phyloP scores from a whole-genome alignment of 2,329 filamentous ascomycete genomes.

The Beauveria scarabaeidicola region DNA sequence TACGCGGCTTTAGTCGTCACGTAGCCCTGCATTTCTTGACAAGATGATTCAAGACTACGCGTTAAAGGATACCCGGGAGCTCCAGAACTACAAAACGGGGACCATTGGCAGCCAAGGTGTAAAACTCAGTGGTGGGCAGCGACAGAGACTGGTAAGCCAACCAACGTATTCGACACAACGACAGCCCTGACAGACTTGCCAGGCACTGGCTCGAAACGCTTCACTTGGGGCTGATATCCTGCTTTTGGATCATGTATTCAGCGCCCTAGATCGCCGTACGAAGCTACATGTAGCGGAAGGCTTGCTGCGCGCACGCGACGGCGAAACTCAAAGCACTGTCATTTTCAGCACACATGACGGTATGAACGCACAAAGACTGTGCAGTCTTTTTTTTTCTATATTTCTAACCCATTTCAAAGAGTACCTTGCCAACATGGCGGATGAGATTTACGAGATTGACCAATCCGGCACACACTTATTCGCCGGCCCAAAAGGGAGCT shows the following conservation, averaged over 20 bases:
- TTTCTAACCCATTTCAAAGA: background rate
- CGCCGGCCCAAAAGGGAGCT: background rate
- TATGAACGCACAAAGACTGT: background rate
- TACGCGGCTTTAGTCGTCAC: too few species aligned
- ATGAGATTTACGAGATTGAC: background rate
- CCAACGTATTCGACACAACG: too few species aligned
- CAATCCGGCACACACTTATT: background rate
- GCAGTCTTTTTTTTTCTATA: background rate
- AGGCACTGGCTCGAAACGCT: background rate
- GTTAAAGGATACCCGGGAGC: background rate
- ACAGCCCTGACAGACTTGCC: background rate
- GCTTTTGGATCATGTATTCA: background rate
- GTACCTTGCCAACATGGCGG: background rate
- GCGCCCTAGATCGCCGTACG: background rate
- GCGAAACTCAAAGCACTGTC: background rate
- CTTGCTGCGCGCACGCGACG: background rate
- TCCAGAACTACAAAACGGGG: background rate
- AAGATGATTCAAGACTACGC: background rate
- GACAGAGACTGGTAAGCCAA: background rate
- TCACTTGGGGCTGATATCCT: background rate
- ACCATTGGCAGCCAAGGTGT: background rate
- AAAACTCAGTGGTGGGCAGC: conserved; percentile 5
- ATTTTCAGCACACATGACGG: background rate
- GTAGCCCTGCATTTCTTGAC: background rate
- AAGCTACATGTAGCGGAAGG: background rate